Conservation (phyloP, 1,284 basidiomycete species). For the Cutaneotrichosporon curvatum region DNA sequence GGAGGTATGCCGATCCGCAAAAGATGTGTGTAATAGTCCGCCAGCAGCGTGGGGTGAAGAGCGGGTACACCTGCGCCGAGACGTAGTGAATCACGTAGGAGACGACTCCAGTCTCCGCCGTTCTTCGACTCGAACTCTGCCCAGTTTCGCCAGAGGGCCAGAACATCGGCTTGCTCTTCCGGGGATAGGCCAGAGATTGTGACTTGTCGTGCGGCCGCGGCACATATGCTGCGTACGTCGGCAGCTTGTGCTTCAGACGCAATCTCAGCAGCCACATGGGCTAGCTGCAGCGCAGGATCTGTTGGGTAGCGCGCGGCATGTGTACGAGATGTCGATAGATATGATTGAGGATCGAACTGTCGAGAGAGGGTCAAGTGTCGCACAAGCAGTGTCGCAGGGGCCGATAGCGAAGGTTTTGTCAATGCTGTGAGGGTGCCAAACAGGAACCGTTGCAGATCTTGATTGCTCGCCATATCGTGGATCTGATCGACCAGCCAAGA, state of each 20-base stretch:
- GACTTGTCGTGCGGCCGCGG: conserved; percentile 17
- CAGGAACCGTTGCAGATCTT: conserved; percentile 26
- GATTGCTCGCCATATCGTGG: neutral
- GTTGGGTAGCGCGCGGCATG: conserved; percentile 29
- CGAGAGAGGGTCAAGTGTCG: conserved; percentile 27
- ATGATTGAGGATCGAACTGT: conserved; percentile 4
- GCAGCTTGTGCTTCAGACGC: conserved; percentile 1
- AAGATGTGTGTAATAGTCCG: conserved; percentile 13
- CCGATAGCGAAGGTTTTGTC: conserved; percentile 28
- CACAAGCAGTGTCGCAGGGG: conserved; percentile 30
- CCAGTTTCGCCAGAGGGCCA: conserved; percentile 26
- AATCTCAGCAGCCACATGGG: conserved; percentile 21
- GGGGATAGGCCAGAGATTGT: conserved; percentile 6
- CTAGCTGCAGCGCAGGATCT: conserved; percentile 25
- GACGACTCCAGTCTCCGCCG: conserved; percentile 14
- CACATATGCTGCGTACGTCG: conserved; percentile 16
- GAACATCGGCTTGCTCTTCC: conserved; percentile 15
- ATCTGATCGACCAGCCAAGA: conserved; percentile 36
- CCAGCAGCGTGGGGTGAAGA: conserved; percentile 22
- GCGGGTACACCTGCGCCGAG: conserved; percentile 13
- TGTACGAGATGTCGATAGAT: conserved; percentile 16
- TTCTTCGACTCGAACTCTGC: conserved; percentile 14
- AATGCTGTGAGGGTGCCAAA: conserved; percentile 27
- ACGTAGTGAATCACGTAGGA: conserved; percentile 22
- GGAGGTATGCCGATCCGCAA: conserved; percentile 3